Conservation (phyloP, 768 basidiomycete species). For the Leccinum longicurvipes region DNA sequence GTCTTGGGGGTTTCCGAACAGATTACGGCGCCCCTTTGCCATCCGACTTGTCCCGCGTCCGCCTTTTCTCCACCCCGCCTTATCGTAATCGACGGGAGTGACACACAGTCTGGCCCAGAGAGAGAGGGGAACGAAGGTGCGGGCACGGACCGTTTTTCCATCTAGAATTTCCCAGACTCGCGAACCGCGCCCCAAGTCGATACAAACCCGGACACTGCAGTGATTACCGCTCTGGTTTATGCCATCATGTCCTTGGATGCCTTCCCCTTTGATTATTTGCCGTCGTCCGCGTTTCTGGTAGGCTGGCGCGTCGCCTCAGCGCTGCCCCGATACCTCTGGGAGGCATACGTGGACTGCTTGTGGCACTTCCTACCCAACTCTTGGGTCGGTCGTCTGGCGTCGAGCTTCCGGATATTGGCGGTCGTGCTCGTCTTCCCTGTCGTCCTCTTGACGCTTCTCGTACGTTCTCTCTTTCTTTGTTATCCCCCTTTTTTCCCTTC, state of each 20-base stretch:
- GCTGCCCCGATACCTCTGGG: constrained; percentile 49
- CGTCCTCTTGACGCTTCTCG: constrained; percentile 62
- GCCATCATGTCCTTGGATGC: constrained; percentile 10
- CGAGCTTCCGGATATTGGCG: constrained; percentile 62
- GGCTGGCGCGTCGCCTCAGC: constrained; percentile 5
- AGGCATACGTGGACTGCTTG: constrained; percentile 57
- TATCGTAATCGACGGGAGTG: constrained; percentile 20
- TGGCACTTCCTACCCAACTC: constrained; percentile 64
- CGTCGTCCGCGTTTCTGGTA: constrained; percentile 20
- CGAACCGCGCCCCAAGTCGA: background rate
- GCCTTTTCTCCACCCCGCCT: constrained; percentile 19
- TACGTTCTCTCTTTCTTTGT: constrained; percentile 35
- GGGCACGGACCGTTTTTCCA: background rate
- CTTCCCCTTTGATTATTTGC: constrained; percentile 5
- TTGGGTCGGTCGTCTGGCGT: constrained; percentile 65
- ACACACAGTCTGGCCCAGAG: constrained; percentile 2
- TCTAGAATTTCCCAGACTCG: background rate
- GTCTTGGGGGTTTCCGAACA: background rate
- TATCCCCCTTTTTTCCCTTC: constrained; percentile 1
- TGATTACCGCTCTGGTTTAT: constrained; percentile 2
- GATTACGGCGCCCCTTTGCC: constrained; percentile 11
- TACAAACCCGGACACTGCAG: background rate
- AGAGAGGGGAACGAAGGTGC: background rate
- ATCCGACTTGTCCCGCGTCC: constrained; percentile 1
- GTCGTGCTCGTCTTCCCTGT: constrained; percentile 46